Base-by-base conservation (phyloP, 2,329 filamentous ascomycete genomes). In the Trichoderma arundinaceum region DNA sequence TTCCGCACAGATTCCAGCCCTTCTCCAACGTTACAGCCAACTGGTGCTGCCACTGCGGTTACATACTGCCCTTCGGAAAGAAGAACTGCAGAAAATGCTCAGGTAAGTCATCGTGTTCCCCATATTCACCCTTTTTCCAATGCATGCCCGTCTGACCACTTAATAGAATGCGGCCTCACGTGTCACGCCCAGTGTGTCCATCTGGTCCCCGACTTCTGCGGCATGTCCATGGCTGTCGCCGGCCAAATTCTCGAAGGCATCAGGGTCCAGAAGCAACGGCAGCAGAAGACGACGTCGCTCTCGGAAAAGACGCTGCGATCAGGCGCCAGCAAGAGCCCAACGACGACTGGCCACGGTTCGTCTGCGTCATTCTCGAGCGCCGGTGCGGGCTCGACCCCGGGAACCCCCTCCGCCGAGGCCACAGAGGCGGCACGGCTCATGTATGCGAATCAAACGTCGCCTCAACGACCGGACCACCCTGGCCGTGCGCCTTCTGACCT, bases 11-110 rank as follows among this genome's bases (percentile, higher is more conserved):
- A 62, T 99, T 98, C 83, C 89, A 94, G 74, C 88, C 91, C n/a
- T 99, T 96, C 77, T 93, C 93, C 70, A 99, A 99, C 74, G 92
- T 99, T 80, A 95, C 94, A 15, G 95, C 95, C 72, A 99, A 98
- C 76, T 99, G 95, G 95, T 99, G 95, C 80, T 99, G 95, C 76
- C 95, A 99, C 79, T 99, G 95, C 77, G 95, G 95, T 73, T 98
- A 97, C 75, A 90, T 99, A 71, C 81, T 99, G 58, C 94, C 95
- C 0, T 91, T 99, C 75, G 95, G 95, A 67, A 92, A 94, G 77
- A 97, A 96, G 79, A 97, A 96, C 77, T 93, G 91, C 75, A 89
- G 95, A 74, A 96, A 94, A 79, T 99, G 95, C 77, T 88, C 89
- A 76, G 91, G 91, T 93, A 87, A 71, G 83, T 32, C 60, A 15